Base-by-base conservation (phyloP, 768 basidiomycete species). In the Leccinum longicurvipes region DNA sequence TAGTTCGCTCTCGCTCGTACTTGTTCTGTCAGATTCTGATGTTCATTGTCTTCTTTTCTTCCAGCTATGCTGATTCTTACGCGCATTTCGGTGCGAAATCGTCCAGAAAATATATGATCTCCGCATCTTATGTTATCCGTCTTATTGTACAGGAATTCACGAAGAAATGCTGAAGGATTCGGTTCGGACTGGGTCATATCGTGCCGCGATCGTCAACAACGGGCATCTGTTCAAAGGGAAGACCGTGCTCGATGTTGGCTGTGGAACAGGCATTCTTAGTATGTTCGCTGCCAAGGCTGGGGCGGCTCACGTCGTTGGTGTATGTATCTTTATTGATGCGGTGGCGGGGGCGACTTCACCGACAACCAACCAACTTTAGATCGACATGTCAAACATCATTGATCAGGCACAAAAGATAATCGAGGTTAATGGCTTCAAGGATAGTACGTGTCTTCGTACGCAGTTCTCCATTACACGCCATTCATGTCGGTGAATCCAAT, bases 321-420 rank as follows among this genome's bases (percentile, higher is more conserved):
- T 94, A 64, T 65, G 88, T 75, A 21, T 51, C 48, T 42, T 45
- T 50, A 50, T 48, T 28, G 21, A 61, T 46, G 21, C 47, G 56
- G 27, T 47, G 48, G 53, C 23, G 11, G 19, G 44, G 36, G 21
- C 44, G 6, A 47, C n/a, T 55, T 67, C 50, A 60, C 63, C 50
- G 54, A 63, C 23, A 47, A 45, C 49, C 44, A 6, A 50, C 47
- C 39, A 19, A 41, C 56, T 45, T 46, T 47, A 95, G 92, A 95
- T 99, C 74, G 97, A 99, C 77, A 99, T 99, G 97, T 97, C 94
- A 55, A 99, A 99, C 77, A 99, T 99, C 75, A 91, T 98, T 73
- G 97, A 98, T 77, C 96, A 98, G 77, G 97, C 97, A 3, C 84
- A 88, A 77, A 96, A 93, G 74, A 99, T 99, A 60, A 86, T 98